Evolutionary conservation across 129 eudicot species (phyloP).

Genomic region (Sambucus nigra): DNA sequence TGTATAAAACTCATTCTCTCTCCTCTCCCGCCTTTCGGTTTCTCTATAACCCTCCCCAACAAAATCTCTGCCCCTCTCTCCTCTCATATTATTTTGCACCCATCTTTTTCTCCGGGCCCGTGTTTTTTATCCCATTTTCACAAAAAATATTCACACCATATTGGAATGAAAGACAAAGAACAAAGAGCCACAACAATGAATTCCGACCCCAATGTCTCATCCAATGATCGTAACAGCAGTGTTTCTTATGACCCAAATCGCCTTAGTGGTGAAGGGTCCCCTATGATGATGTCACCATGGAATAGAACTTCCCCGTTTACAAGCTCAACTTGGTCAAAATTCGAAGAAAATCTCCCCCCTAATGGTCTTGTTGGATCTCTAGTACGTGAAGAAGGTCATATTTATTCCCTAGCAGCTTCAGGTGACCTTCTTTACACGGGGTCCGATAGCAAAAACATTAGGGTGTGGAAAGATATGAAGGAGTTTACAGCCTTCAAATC

Average conservation of each 20-base stretch:
- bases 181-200: conserved; percentile 16
- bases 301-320: conserved; percentile 44
- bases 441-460: conserved; percentile 46
- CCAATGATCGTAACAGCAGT: conserved; percentile 43
- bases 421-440: conserved; percentile 47
- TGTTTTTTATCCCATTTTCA: conserved; percentile 11
- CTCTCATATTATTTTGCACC: not conserved
- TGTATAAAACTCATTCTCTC: not conserved
- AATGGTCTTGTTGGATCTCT: conserved; percentile 23
- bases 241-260: conserved; percentile 50
- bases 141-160: not conserved
- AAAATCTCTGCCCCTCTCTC: conserved; percentile 21
- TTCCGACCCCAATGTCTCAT: conserved; percentile 48
- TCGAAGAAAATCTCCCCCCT: conserved; percentile 9
- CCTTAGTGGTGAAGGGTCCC: conserved; percentile 62
- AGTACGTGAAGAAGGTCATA: conserved; percentile 48
- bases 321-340: conserved; percentile 31
- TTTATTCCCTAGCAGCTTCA: conserved; percentile 42
- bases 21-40: conserved; percentile 13
- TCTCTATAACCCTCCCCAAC: conserved; percentile 14
- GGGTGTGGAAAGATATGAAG: conserved; percentile 43
- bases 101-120: not conserved
- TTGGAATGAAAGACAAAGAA: conserved; percentile 24
- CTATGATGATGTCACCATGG: conserved; percentile 86
- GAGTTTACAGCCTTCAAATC: conserved; percentile 33